These are phyloP conservation scores for Xenoacremonium recifei DNA, from an alignment of 2,329 filamentous ascomycete species.

Conservation along the genomic window DNA sequence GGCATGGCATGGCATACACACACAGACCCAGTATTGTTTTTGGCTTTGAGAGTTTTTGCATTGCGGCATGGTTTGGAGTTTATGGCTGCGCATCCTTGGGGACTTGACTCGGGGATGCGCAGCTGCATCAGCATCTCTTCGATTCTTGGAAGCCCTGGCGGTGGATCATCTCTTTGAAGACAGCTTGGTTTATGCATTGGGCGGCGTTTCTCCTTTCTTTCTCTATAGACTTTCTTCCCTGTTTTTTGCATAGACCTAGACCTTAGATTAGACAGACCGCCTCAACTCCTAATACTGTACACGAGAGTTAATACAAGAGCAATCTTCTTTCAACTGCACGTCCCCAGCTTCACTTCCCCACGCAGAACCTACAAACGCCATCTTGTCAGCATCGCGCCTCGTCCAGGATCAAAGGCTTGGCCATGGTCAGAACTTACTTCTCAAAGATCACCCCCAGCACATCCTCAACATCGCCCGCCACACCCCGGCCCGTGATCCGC, in stretches of 20 bases:
- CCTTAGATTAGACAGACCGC: background rate
- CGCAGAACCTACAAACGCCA: conserved; percentile 40
- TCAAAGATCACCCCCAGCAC: conserved; percentile 96
- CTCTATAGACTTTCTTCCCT: conserved; percentile 11
- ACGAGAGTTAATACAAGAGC: too few relatives aligned
- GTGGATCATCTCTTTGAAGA: conserved; percentile 9
- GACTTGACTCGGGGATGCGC: too few relatives aligned
- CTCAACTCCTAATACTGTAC: background rate
- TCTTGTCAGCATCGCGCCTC: conserved; percentile 15
- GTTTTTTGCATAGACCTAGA: conserved; percentile 3
- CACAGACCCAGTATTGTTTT: too few relatives aligned
- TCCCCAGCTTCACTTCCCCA: conserved; percentile 41
- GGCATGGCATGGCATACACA: too few relatives aligned
- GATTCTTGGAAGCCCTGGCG: conserved; percentile 11
- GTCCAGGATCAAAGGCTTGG: background rate
- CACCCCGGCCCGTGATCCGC: conserved; percentile 82
- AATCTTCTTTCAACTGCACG: too few relatives aligned
- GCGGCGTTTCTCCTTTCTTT: conserved; percentile 13
- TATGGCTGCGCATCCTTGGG: background rate
- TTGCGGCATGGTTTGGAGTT: background rate
- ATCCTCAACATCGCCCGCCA: conserved; percentile 88
- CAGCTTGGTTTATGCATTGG: conserved; percentile 11
- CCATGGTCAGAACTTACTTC: conserved; percentile 62
- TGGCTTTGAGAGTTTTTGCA: too few relatives aligned
- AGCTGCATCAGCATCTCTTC: conserved; percentile 5